Conservation (phyloP, 108 stramenopile genomes). For the Skeletonema costatum region DNA sequence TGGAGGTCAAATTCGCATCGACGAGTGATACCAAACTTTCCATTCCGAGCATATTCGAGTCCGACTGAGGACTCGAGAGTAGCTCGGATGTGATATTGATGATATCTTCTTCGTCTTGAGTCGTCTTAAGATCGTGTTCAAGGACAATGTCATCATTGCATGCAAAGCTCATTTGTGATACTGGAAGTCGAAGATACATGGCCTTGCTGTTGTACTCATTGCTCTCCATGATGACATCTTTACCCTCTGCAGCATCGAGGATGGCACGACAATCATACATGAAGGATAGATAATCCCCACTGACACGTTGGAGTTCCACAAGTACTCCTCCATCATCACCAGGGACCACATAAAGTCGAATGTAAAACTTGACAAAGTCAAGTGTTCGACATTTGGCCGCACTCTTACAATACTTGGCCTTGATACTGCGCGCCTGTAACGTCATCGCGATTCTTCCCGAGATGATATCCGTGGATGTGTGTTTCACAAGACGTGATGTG, state of each 20-base stretch:
- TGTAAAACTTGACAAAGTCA: slow-evolving; percentile 69
- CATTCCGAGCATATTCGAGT: slow-evolving; percentile 67
- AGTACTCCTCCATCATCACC: slow-evolving; percentile 44
- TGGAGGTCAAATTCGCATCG: slow-evolving; percentile 61
- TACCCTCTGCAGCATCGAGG: slow-evolving; percentile 71
- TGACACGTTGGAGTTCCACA: slow-evolving; percentile 73
- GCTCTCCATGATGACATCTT: slow-evolving; percentile 1
- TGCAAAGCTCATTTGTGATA: slow-evolving; percentile 61
- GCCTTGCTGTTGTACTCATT: slow-evolving; percentile 1
- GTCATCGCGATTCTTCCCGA: slow-evolving; percentile 61
- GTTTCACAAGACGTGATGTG: slow-evolving; percentile 58
- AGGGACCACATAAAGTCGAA: slow-evolving; percentile 60
- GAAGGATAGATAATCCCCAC: slow-evolving; percentile 63
- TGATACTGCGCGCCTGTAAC: slow-evolving; percentile 61
- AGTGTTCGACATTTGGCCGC: slow-evolving; percentile 69
- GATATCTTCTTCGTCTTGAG: slow-evolving; percentile 36
- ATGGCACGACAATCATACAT: slow-evolving; percentile 69
- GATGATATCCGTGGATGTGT: slow-evolving; percentile 39
- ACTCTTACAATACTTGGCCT: slow-evolving; percentile 57
- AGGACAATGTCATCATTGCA: neutral
- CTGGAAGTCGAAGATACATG: slow-evolving; percentile 38
- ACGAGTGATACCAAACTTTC: slow-evolving; percentile 65
- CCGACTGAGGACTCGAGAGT: slow-evolving; percentile 48
- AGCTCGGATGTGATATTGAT: slow-evolving; percentile 57
- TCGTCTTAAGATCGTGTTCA: slow-evolving; percentile 12